These are phyloP conservation scores for Periconia macrospinosa DNA, from an alignment of 2,329 filamentous ascomycete genomes.

Conservation along the genomic window DNA sequence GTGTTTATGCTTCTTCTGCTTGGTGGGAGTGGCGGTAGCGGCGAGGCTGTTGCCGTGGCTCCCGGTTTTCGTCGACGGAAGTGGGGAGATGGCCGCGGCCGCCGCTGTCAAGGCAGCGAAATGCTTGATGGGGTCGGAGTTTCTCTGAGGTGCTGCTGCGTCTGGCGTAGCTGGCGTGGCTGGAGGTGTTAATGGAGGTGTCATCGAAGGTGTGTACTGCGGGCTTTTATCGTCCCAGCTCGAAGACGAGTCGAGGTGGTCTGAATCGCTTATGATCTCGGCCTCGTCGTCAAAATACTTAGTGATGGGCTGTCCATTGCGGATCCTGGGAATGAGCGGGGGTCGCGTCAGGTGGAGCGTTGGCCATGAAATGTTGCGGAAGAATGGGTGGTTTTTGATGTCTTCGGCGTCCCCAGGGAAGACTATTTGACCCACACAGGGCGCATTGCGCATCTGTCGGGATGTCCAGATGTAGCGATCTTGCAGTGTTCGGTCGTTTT, in stretches of 20 bases:
- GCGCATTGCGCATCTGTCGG: constrained; percentile 29
- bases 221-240: constrained; percentile 25
- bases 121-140: background rate
- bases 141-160: too few relatives aligned
- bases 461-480: constrained; percentile 24
- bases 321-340: constrained; percentile 77
- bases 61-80: too few relatives aligned
- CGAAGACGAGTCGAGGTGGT: constrained; percentile 37
- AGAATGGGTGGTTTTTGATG: constrained; percentile 88
- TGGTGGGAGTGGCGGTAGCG: too few relatives aligned
- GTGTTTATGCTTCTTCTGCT: too few relatives aligned
- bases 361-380: constrained; percentile 77
- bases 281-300: constrained; percentile 90
- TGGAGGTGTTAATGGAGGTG: too few relatives aligned
- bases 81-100: too few relatives aligned
- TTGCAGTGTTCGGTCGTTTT: constrained; percentile 57
- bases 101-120: background rate
- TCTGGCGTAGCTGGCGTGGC: too few relatives aligned
- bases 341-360: constrained; percentile 70
- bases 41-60: too few relatives aligned
- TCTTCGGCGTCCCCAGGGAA: constrained; percentile 84
- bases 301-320: constrained; percentile 57
- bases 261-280: constrained; percentile 55
- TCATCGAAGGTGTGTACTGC: too few relatives aligned
- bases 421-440: constrained; percentile 64